Evolutionary conservation across 169 alveolate genomes (phyloP).

Genomic region (Cryptosporidium ubiquitum): DNA sequence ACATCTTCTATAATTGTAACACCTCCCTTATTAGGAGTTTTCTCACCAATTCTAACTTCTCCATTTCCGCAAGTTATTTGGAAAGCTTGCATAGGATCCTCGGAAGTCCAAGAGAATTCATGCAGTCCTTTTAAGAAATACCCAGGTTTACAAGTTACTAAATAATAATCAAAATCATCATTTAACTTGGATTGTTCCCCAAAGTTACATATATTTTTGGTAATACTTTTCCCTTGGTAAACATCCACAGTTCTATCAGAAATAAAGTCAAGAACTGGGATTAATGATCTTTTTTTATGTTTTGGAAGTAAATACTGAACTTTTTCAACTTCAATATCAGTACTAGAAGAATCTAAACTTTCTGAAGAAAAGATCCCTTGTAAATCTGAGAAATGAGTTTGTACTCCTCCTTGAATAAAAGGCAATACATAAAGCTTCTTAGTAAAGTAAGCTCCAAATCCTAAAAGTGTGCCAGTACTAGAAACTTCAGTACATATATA

Average conservation of each 20-base stretch:
- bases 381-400: conserved; percentile 50
- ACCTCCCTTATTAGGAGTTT: conserved; percentile 27
- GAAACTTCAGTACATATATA: conserved; percentile 66
- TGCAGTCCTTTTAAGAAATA: conserved; percentile 38
- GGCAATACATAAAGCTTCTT: conserved; percentile 22
- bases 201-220: conserved; percentile 16
- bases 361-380: conserved; percentile 37
- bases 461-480: conserved; percentile 33
- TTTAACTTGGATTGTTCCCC: background rate
- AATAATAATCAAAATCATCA: conserved; percentile 38
- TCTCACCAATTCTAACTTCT: conserved; percentile 53
- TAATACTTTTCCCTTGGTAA: conserved; percentile 56
- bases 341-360: background rate
- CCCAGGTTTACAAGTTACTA: conserved; percentile 62
- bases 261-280: conserved; percentile 41
- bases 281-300: conserved; percentile 38
- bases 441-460: conserved; percentile 62
- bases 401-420: conserved; percentile 50
- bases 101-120: conserved; percentile 9
- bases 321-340: background rate
- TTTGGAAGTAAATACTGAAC: conserved; percentile 20
- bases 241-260: conserved; percentile 36
- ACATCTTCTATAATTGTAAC: conserved; percentile 17
- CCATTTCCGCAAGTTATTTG: conserved; percentile 63
- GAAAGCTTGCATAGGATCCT: conserved; percentile 35